phyloP scores from a whole-genome alignment of 331 rosid species.

The Stylosanthes scabra region DNA sequence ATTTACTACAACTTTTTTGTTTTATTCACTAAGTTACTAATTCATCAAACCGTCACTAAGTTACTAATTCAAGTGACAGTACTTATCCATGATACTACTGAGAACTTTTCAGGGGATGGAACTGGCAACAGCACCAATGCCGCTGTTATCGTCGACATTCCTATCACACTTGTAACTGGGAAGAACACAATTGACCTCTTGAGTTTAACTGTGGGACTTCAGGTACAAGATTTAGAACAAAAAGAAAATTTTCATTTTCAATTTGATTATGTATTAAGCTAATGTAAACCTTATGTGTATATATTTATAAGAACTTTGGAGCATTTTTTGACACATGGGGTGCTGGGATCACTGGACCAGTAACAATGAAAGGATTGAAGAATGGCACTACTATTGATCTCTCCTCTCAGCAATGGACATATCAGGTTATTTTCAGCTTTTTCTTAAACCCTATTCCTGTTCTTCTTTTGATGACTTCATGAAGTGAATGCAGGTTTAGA shows the following conservation, averaged over 20 bases:
- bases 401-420: slow-evolving; percentile 75
- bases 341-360: slow-evolving; percentile 85
- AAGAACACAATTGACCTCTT: slow-evolving; percentile 74
- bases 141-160: slow-evolving; percentile 52
- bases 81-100: neutral
- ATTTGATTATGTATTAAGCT: slow-evolving; percentile 8
- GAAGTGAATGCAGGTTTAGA: no score
- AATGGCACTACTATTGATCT: slow-evolving; percentile 62
- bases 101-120: slow-evolving; percentile 58
- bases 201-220: slow-evolving; percentile 88
- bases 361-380: slow-evolving; percentile 55
- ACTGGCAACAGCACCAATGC: slow-evolving; percentile 41
- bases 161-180: slow-evolving; percentile 55
- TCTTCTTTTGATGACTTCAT: no score
- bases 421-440: slow-evolving; percentile 55
- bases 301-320: slow-evolving; percentile 62
- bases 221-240: slow-evolving; percentile 53
- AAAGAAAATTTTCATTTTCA: neutral
- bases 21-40: no score
- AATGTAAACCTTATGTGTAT: slow-evolving; percentile 22
- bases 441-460: no score
- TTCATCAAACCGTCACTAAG: no score
- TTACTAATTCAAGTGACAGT: no score
- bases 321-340: slow-evolving; percentile 64
- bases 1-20: no score